Evolutionary conservation across 2,329 filamentous ascomycete species (phyloP), one percentile per base, ranked within the genome.

Genomic region (Exophiala bonariae): DNA sequence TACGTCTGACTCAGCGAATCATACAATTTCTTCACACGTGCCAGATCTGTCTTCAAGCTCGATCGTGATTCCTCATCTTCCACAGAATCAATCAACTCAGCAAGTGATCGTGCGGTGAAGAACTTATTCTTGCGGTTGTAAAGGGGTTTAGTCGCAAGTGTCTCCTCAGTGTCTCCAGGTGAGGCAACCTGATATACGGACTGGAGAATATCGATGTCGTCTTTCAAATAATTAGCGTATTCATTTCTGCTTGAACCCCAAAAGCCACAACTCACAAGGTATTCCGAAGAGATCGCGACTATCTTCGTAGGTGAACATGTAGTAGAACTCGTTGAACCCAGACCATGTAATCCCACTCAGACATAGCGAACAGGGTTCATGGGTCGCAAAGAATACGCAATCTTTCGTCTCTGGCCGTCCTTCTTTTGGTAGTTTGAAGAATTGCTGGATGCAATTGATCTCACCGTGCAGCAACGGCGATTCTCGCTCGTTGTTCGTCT

Each of bases 371-470:
- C 79, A 81, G 1, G 79, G 79, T 63, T 82, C 78, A 58, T 81
- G 78, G 0, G 79, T 81, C 3, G 77, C 75, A 49, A 81, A 72
- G 66, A 82, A 81, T 59, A 82, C 58, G 64, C 78, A 81, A 57
- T 78, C 75, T 7, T 64, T 62, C 3, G 72, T 66, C 30, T 62
- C 61, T 0, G 73, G 72, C 1, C 74, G 68, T 56, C 28, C 61
- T 49, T 3, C 72, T 57, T 37, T 63, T 52, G 10, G 68, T 60
- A 49, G 59, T 0, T 69, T 68, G 63, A 79, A 81, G 66, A 81
- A 81, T 23, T 73, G 64, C 56, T 80, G 77, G 62, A 82, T 80
- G 67, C 78, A 81, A 62, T 80, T 78, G 62, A 81, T 79, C 55
- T 82, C 79, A 50, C 78, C 79, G 61, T 81, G 79, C 7, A 81